Conservation (phyloP, 75 land plant genomes). For the Cupressus sempervirens region DNA sequence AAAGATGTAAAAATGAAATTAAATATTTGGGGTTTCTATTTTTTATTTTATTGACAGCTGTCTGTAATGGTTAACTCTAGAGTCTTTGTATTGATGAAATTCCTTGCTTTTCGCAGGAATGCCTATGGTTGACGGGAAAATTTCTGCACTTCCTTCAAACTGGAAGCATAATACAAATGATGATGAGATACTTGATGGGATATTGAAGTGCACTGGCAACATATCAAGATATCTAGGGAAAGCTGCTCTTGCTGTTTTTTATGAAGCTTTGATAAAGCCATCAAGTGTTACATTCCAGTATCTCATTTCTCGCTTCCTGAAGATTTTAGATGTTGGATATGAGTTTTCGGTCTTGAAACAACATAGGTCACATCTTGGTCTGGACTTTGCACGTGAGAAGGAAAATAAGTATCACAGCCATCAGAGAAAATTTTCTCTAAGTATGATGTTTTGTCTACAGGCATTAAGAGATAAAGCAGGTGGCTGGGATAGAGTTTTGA, state of each 20-base stretch:
- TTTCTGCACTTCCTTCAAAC: constrained; percentile 20
- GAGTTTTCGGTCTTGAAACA: constrained; percentile 20
- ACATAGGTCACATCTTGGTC: constrained; percentile 39
- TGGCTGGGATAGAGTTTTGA: constrained; percentile 65
- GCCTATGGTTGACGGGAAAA: constrained; percentile 23
- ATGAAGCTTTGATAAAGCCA: constrained; percentile 54
- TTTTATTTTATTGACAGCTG: background rate
- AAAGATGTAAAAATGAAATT: background rate
- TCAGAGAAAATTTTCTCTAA: constrained; percentile 61
- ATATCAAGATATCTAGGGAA: constrained; percentile 63
- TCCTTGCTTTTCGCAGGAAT: constrained; percentile 26
- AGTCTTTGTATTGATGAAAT: background rate
- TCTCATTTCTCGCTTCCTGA: constrained; percentile 39
- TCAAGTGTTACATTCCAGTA: constrained; percentile 44
- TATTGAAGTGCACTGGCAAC: constrained; percentile 44
- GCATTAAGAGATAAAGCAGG: constrained; percentile 42
- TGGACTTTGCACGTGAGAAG: constrained; percentile 54
- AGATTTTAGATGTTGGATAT: constrained; percentile 68
- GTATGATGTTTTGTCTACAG: constrained; percentile 52
- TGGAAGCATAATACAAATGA: constrained; percentile 34
- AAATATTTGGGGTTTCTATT: background rate
- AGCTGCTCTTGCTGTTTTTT: constrained; percentile 51
- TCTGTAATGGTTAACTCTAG: background rate
- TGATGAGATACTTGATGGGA: constrained; percentile 35
- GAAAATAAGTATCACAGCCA: constrained; percentile 46